Evolutionary conservation across 2,329 filamentous ascomycete species (phyloP), one percentile per base, ranked within the genome.

Genomic region (Trichoderma lentiforme): DNA sequence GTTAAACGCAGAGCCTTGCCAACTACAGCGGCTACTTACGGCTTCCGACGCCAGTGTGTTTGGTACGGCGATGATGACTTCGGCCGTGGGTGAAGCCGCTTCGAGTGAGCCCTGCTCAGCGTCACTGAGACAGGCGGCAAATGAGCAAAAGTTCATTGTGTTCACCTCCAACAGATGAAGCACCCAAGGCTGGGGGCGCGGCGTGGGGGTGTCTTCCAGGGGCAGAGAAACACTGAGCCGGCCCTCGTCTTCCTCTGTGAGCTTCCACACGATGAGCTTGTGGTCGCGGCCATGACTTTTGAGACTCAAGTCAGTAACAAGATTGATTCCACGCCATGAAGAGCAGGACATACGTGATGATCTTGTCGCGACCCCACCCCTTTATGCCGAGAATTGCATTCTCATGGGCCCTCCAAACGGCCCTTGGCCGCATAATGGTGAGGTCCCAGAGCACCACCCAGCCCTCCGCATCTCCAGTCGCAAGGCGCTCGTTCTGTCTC

Each of bases 281-380:
- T 96, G 92, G 79, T 99, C 96, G 79, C 96, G 89, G 15, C 95
- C 95, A 82, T 98, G 95, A 43, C 95, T 98, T 97, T 97, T 72
- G 18, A 47, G 15, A 36, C 8, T 43, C 47, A 11, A 15, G 28
- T 69, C 58, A 71, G 58, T 8, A 63, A 51, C 15, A 58, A 4
- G 3, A 7, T 6, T 9, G 11, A 34, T 47, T 51, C 15, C 28
- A 70, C 6, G 67, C 24, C n/a, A 18, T 11, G 8, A 21, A 14
- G 36, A 30, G 87, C 91, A 80, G 15, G 6, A 88, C 91, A 80
- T 87, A 97, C 93, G 94, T 97, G 81, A 97, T 92, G 71, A 98
- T 83, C 75, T 87, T 91, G 73, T 92, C 89, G n/a, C 81, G 76
- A 3, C 87, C 89, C 91, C 94, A 97, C 43, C 86, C 89, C 61